phyloP scores from a whole-genome alignment of 2,329 filamentous ascomycete species.

The Trichophyton benhamiae region DNA sequence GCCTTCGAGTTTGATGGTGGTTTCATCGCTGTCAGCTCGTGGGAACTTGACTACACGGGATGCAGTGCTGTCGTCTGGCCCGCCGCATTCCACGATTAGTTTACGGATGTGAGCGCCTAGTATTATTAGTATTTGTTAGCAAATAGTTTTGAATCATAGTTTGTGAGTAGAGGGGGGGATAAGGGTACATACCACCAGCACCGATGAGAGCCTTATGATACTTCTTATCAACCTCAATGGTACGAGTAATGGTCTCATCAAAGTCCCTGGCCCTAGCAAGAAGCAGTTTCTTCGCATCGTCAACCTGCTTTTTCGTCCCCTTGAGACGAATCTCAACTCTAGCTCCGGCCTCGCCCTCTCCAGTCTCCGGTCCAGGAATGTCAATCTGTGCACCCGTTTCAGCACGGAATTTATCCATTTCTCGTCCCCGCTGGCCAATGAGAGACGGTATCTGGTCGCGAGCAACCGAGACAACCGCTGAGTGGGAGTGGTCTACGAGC shows the following conservation, averaged over 20 bases:
- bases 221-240: conserved; percentile 85
- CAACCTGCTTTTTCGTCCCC: conserved; percentile 82
- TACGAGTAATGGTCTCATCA: conserved; percentile 75
- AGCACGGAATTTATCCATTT: conserved; percentile 80
- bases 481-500: conserved; percentile 74
- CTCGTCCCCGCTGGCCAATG: conserved; percentile 79
- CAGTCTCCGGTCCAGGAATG: conserved; percentile 66
- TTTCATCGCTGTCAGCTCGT: conserved; percentile 69
- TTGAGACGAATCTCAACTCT: conserved; percentile 81
- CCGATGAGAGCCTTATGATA: conserved; percentile 86
- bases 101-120: conserved; percentile 70
- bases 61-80: conserved; percentile 72
- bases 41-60: conserved; percentile 92
- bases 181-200: conserved; percentile 55
- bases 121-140: conserved; percentile 27
- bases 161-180: background rate
- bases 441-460: conserved; percentile 87
- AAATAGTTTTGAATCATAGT: conserved; percentile 5
- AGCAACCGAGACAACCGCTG: conserved; percentile 68
- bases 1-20: conserved; percentile 78
- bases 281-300: conserved; percentile 80
- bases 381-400: conserved; percentile 81
- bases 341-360: conserved; percentile 52
- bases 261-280: conserved; percentile 78
- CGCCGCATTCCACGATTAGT: conserved; percentile 77